Base-by-base conservation (phyloP, 768 basidiomycete genomes). In the Xerocomus spinulosus region DNA sequence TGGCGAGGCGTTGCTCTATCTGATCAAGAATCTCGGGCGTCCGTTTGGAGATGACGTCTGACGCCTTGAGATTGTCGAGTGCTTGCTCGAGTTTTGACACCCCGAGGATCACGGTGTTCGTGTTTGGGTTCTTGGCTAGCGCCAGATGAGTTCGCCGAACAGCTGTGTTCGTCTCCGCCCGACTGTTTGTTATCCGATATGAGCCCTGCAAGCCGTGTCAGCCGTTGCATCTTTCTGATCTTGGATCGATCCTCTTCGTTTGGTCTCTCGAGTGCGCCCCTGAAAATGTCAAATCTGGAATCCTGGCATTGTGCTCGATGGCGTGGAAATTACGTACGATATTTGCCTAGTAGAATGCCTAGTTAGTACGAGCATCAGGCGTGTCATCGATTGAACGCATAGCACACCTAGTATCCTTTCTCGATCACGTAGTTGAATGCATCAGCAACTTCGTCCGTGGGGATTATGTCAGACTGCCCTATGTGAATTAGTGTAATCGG, bases 341-440 rank as follows among this genome's bases (percentile, higher is more conserved):
- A 63, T 34, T 78, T 23, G 69, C 76, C 77, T 75, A 76, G 54
- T 72, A 71, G 58, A 69, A 70, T 4, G 70, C 64, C 68, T 70
- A 23, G 12, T 30, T 12, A 42, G 25, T 17, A 5, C n/a, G n/a
- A n/a, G n/a, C n/a, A 21, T 54, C 24, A 46, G 25, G 10, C 13
- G 12, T 18, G 9, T 26, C 36, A 25, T 26, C 6, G 7, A 23
- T 9, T 1, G 10, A 25, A 13, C 21, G 8, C 26, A 5, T 15
- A 21, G 5, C 67, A 23, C 21, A 62, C 75, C 73, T 74, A 72
- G 51, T n/a, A n/a, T n/a, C 76, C 77, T 35, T 69, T 59, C 43
- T 77, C 72, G 52, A 81, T 77, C 30, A 79, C 61, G 40, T 68
- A 71, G 65, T 77, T 78, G 69, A 83, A 81, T 1, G 77, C 79